Conservation (phyloP, 208 protist genomes). For the Phytomonas sp. region DNA sequence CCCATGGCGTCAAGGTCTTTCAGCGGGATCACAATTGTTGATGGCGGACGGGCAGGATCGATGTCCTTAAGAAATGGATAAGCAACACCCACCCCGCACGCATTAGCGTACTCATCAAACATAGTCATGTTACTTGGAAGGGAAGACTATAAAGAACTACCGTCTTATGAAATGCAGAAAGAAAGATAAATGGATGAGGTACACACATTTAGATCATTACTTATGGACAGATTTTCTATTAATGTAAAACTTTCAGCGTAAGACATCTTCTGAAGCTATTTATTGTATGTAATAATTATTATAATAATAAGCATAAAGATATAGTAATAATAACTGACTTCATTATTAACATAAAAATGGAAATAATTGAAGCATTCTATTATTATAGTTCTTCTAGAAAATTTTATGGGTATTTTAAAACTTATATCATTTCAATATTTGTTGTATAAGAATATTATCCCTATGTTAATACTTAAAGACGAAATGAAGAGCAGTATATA, state of each 20-base stretch:
- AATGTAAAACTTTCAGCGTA: no score
- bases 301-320: conserved; percentile 10
- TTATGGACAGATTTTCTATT: no score
- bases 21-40: conserved; percentile 69
- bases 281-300: conserved; percentile 6
- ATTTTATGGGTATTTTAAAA: conserved; percentile 7
- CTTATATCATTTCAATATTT: background rate
- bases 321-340: conserved; percentile 12
- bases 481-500: conserved; percentile 2
- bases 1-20: conserved; percentile 77
- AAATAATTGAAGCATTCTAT: conserved; percentile 8
- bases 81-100: conserved; percentile 29
- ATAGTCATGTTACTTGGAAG: background rate
- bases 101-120: background rate
- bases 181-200: background rate
- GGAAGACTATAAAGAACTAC: background rate
- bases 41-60: conserved; percentile 37
- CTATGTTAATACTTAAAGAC: conserved; percentile 6
- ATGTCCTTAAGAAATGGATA: conserved; percentile 77
- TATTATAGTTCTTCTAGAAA: conserved; percentile 1
- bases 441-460: conserved; percentile 4
- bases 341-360: conserved; percentile 15
- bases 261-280: no score
- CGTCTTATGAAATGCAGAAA: conserved; percentile 13
- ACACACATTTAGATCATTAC: background rate